Evolutionary conservation across 805 yeast genomes (phyloP).

Genomic region (Saturnispora kantuleensis): DNA sequence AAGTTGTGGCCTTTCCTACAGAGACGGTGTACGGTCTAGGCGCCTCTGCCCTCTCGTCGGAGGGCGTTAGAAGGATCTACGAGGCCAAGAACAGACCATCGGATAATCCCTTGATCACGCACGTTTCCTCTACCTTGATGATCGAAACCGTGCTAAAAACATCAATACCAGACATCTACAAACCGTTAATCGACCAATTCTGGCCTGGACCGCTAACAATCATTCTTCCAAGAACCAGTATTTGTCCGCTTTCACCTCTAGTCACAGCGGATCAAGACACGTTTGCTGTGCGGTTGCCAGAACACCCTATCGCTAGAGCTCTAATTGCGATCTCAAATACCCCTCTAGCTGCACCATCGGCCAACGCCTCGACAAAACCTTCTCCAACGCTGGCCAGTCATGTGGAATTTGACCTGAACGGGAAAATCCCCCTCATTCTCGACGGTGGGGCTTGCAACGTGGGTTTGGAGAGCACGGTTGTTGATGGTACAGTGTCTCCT

Average conservation of each 20-base stretch:
- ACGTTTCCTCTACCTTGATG: slow-evolving; percentile 71
- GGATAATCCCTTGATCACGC: slow-evolving; percentile 90
- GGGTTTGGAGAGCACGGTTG: slow-evolving; percentile 90
- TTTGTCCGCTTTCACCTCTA: slow-evolving; percentile 48
- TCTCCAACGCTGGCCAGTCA: slow-evolving; percentile 87
- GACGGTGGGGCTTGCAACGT: slow-evolving; percentile 88
- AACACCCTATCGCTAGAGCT: slow-evolving; percentile 83
- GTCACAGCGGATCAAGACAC: slow-evolving; percentile 87
- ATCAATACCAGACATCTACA: slow-evolving; percentile 60
- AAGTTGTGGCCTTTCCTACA: slow-evolving; percentile 88
- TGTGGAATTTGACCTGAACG: slow-evolving; percentile 70
- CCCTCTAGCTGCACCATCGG: slow-evolving; percentile 96
- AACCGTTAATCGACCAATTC: slow-evolving; percentile 50
- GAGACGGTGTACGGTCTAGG: slow-evolving; percentile 97
- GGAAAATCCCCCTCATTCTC: slow-evolving; percentile 69
- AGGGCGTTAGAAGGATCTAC: slow-evolving; percentile 68
- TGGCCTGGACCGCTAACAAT: slow-evolving; percentile 98
- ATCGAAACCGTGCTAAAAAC: slow-evolving; percentile 48
- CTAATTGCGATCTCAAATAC: slow-evolving; percentile 73
- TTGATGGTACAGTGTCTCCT: slow-evolving; percentile 78
- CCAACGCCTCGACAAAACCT: slow-evolving; percentile 92
- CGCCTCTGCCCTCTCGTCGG: slow-evolving; percentile 69
- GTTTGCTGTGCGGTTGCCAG: slow-evolving; percentile 85
- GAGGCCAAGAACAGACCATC: slow-evolving; percentile 88
- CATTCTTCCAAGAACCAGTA: slow-evolving; percentile 49